Conservation (phyloP, 2,329 filamentous ascomycete genomes). For the Diaporthe velutina region DNA sequence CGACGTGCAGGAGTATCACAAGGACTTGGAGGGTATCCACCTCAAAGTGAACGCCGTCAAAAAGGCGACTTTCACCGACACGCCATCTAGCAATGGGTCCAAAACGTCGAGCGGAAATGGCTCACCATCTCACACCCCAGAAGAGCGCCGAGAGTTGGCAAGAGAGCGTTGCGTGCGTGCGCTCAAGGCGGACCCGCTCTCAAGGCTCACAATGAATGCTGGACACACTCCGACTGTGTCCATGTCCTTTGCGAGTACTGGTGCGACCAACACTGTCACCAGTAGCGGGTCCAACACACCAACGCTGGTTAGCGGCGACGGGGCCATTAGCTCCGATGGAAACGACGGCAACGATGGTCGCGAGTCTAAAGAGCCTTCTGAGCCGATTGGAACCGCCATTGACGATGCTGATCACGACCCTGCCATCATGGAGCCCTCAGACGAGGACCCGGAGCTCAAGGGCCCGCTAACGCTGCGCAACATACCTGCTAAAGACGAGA, state of each 20-base stretch:
- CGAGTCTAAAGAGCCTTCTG: constrained; percentile 39
- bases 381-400: constrained; percentile 40
- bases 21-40: constrained; percentile 70
- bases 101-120: constrained; percentile 45
- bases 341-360: constrained; percentile 30
- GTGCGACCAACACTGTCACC: constrained; percentile 53
- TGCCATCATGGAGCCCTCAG: constrained; percentile 51
- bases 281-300: constrained; percentile 57
- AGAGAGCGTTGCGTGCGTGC: constrained; percentile 39
- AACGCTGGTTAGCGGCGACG: constrained; percentile 44
- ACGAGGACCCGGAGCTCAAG: constrained; percentile 60
- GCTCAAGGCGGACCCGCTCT: constrained; percentile 61
- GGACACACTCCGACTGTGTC: constrained; percentile 74
- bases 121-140: constrained; percentile 39
- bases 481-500: constrained; percentile 67
- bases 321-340: constrained; percentile 38
- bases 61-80: constrained; percentile 63
- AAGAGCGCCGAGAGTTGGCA: constrained; percentile 28
- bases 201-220: constrained; percentile 71
- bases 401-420: constrained; percentile 42
- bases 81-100: constrained; percentile 45
- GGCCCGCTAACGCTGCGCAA: constrained; percentile 69
- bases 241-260: constrained; percentile 61
- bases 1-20: constrained; percentile 70
- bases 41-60: constrained; percentile 67